Evolutionary conservation across 2,329 filamentous ascomycete species (phyloP), one percentile per base, ranked within the genome.

Genomic region (Byssochlamys sp.): DNA sequence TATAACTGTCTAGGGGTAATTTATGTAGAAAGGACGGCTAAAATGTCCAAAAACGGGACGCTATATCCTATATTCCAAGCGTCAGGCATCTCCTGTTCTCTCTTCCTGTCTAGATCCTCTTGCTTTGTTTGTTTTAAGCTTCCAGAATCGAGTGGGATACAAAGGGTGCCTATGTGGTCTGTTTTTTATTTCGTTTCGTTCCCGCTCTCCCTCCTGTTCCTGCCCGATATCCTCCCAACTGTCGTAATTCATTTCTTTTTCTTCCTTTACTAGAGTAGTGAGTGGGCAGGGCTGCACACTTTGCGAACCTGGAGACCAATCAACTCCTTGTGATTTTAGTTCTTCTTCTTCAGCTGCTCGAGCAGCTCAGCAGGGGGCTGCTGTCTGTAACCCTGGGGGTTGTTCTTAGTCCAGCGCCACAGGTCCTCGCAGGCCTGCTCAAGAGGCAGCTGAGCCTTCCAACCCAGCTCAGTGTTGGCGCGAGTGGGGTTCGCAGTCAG

Each of bases 391-490:
- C 94, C 94, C 77, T 91, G 85, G 26, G 94, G 94, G 78, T 97
- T 97, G 78, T 96, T 97, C 77, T 88, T 82, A 14, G 95, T 95
- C 94, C 94, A 99, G 69, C 85, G 86, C 94, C 94, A 99, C 63
- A 99, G 81, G 75, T 99, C 91, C 65, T 86, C 84, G 73, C 94
- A 99, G 27, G 92, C 91, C 73, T 96, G 85, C 77, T 97, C 92
- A 72, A 99, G 84, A 24, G 89, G 91, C 58, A 88, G 81, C 78
- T 95, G 84, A 1, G 94, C 91, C 80, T 91, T 91, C 94, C 94
- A 99, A 62, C 85, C 80, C 56, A 99, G 82, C 78, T 99, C 94
- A 72, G 84, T 78, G 76, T 95, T 95, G 55, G 94, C 94, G 39
- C 90, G 84, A 2, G 83, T 82, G 11, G 94, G 89, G 76, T 96